Base-by-base conservation (phyloP, 805 yeast genomes). In the Saturnispora ahearnii region DNA sequence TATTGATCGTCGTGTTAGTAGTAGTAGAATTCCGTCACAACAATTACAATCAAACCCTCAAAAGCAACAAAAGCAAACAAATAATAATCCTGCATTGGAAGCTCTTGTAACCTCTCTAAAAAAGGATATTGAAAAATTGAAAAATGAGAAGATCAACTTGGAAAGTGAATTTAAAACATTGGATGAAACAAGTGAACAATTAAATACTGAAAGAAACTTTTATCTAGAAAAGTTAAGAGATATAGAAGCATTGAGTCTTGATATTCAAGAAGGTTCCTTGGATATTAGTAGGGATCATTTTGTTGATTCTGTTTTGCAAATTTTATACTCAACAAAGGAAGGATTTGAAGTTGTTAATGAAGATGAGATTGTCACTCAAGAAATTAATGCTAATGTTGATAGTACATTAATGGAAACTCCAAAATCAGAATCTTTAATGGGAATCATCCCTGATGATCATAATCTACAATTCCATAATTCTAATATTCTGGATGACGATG, bases 191-290 rank as follows among this genome's bases (percentile, higher is more conserved):
- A 76, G 82, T 21, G 85, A 81, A 45, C 78, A 82, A 12, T 69
- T 87, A 45, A 87, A 83, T 59, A 77, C 85, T 1, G 97, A 93
- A 63, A 78, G 98, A 54, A 85, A 87, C 64, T 88, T 91, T 60
- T 93, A 93, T 65, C 91, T 87, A 68, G 82, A 84, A 60, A 93
- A 91, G 67, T 71, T 93, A 48, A 76, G 96, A 55, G 95, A 87
- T 52, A 86, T 93, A 50, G 99, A 93, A 65, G 79, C 87, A 28
- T 67, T 90, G 44, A 77, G 84, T 26, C 88, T 84, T 59, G 76
- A 82, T 24, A 68, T 75, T 29, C 65, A 64, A 28, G 57, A 55
- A 26, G 62, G 60, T 45, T 51, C 54, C 15, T 40, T 44, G 8
- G 62, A 59, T 30, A 59, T 62, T 15, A 53, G 54, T 24, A 41